Base-by-base conservation (phyloP, 2,329 filamentous ascomycete species). In the Xylariales sp. region DNA sequence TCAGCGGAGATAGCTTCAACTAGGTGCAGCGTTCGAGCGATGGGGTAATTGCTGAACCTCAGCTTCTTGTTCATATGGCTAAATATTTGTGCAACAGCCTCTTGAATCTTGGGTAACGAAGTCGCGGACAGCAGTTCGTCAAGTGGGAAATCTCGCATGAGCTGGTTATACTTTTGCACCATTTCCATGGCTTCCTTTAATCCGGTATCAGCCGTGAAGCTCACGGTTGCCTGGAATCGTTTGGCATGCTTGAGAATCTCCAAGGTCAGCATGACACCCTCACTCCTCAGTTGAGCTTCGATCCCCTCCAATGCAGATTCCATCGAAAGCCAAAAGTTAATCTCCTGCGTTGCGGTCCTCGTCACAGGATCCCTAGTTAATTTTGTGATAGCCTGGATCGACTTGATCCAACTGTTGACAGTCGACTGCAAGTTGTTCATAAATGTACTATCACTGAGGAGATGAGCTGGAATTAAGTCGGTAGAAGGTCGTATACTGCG, bases 241-340 rank as follows among this genome's bases (percentile, higher is more conserved):
- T 99, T 99, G 57, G 95, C 97, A 79, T 97, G 93, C 80, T 97
- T 95, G 70, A 99, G 85, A 69, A 99, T 95, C 74, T 97, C 95
- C 78, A 99, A 87, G 0, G 97, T 98, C 75, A 99, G 82, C 73
- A 89, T 86, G 23, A 99, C 95, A 34, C 96, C 96, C 64, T 97
- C 93, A 71, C 94, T 94, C 69, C 90, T 87, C 64, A 99, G 86
- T 79, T 98, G 95, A 48, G 86, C 88, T 79, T 97, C 95, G 67
- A 99, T 97, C 34, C 91, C 91, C 78, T 97, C 94, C 71, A 99
- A 82, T 4, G 94, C 93, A 16, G 91, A 92, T 80, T 99, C 97
- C 92, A 99, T 97, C 1, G 94, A 97, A 58, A 99, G 81, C 96
- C 96, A 99, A 78, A 99, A 99, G 80, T 97, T 97, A 80, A 99